Evolutionary conservation across 257 asterid species (phyloP).

Genomic region (Ophiorrhiza pumila): DNA sequence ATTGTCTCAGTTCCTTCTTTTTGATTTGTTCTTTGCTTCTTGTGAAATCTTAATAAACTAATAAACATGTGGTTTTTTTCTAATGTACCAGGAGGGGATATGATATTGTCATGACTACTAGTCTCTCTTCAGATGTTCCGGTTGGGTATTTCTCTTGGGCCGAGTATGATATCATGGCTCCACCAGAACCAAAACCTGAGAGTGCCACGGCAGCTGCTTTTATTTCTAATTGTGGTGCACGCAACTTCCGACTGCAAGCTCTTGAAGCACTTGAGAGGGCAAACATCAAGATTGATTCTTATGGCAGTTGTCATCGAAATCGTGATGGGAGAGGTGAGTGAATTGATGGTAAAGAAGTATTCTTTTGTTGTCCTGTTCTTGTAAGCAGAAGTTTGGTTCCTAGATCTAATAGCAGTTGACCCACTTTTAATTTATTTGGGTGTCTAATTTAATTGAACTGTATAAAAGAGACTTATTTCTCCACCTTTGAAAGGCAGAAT

Average conservation of each 20-base stretch:
- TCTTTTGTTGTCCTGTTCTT: neutral
- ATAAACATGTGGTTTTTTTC: neutral
- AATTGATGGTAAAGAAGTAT: neutral
- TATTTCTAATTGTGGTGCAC: conserved; percentile 93
- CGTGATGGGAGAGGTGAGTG: conserved; percentile 72
- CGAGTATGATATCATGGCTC: conserved; percentile 96
- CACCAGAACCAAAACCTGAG: conserved; percentile 78
- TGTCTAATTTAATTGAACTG: neutral
- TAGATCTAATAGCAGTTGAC: neutral
- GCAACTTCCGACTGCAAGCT: conserved; percentile 86
- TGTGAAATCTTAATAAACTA: neutral
- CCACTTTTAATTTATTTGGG: neutral
- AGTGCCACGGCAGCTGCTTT: conserved; percentile 85
- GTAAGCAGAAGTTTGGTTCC: neutral
- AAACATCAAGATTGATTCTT: conserved; percentile 72
- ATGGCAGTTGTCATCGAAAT: conserved; percentile 85
- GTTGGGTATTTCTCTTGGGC: conserved; percentile 99
- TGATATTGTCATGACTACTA: conserved; percentile 83
- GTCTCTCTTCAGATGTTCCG: conserved; percentile 98
- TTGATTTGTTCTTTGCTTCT: neutral
- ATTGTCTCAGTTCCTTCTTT: neutral
- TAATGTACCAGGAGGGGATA: conserved; percentile 64
- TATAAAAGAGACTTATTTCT: neutral
- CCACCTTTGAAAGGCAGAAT: neutral
- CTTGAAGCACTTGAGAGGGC: conserved; percentile 76